phyloP scores from a whole-genome alignment of 805 yeast genomes.

The Sugiyamaella chiloensis region DNA sequence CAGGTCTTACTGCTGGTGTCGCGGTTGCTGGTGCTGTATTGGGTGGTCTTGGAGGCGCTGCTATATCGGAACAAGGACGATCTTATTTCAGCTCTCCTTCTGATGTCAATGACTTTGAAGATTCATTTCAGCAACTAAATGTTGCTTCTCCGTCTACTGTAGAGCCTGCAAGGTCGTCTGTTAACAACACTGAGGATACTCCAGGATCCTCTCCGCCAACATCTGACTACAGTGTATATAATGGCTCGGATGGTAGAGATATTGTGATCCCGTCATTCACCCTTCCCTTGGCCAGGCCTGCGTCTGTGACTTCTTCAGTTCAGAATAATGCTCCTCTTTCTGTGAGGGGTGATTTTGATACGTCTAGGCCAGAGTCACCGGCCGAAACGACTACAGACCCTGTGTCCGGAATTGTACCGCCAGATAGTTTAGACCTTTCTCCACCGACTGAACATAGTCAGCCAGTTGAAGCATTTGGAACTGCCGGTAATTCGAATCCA shows the following conservation, averaged over 20 bases:
- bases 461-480: background rate
- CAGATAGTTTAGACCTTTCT: conserved; percentile 16
- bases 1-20: conserved; percentile 20
- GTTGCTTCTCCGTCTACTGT: conserved; percentile 28
- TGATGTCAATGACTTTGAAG: conserved; percentile 22
- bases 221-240: conserved; percentile 24
- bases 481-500: background rate
- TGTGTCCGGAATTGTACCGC: conserved; percentile 32
- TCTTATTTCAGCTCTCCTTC: conserved; percentile 3
- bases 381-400: conserved; percentile 34
- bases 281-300: conserved; percentile 56
- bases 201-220: conserved; percentile 31
- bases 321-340: conserved; percentile 90
- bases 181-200: conserved; percentile 21
- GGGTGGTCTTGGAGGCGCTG: conserved; percentile 29
- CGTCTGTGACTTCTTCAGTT: conserved; percentile 83
- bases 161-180: conserved; percentile 25
- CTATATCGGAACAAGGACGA: conserved; percentile 4
- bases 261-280: conserved; percentile 36
- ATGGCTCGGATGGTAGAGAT: conserved; percentile 11
- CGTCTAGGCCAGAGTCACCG: conserved; percentile 42
- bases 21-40: conserved; percentile 24
- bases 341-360: conserved; percentile 71
- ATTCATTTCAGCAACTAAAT: conserved; percentile 24
- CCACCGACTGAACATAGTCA: conserved; percentile 1